These are phyloP conservation scores for Magnusiomyces ingens DNA, from an alignment of 1,139 yeast genomes.

Conservation along the genomic window DNA sequence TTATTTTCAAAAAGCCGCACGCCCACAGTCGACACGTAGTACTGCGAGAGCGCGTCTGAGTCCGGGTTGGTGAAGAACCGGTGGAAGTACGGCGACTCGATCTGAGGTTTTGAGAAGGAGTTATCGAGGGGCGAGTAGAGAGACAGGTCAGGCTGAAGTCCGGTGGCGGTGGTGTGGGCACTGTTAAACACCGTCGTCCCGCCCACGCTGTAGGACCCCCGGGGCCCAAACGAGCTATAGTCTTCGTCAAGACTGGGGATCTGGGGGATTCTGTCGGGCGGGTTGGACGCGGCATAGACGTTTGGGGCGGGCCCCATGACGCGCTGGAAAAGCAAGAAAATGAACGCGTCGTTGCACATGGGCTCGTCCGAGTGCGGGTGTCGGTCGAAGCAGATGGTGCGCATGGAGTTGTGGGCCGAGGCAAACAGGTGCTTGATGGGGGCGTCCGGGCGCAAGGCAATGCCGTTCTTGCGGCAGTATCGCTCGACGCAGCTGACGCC, in stretches of 20 bases:
- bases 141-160: too few species aligned
- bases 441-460: conserved; percentile 21
- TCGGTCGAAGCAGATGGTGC: conserved; percentile 62
- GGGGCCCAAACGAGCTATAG: too few species aligned
- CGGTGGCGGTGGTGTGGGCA: too few species aligned
- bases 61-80: conserved; percentile 82
- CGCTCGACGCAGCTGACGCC: conserved; percentile 66
- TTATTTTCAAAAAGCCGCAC: conserved; percentile 50
- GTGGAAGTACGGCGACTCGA: conserved; percentile 63
- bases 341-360: conserved; percentile 55
- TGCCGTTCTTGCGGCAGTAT: conserved; percentile 54
- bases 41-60: conserved; percentile 74
- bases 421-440: conserved; percentile 36
- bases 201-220: too few species aligned
- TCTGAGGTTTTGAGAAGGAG: background rate
- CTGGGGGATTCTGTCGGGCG: conserved; percentile 33
- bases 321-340: conserved; percentile 56
- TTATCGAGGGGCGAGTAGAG: background rate
- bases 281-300: conserved; percentile 53
- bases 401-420: conserved; percentile 64
- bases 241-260: background rate
- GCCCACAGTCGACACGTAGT: conserved; percentile 64
- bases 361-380: conserved; percentile 55
- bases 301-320: conserved; percentile 66
- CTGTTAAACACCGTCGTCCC: too few species aligned